These are phyloP conservation scores for Phaeosphaeriaceae sp. DNA, from an alignment of 2,329 filamentous ascomycete genomes.

Conservation along the genomic window DNA sequence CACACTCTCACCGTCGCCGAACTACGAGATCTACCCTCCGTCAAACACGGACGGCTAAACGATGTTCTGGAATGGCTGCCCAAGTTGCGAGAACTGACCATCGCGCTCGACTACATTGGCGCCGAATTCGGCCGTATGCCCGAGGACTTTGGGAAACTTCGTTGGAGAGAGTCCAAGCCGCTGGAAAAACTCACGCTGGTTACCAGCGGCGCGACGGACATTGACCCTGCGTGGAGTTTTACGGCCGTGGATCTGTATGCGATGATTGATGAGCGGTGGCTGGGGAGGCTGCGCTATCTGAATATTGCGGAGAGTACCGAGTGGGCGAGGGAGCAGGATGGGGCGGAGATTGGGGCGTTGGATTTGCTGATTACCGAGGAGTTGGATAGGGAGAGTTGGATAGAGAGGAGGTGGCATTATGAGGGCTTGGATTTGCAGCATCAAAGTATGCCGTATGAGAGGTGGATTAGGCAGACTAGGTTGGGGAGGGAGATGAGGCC, in stretches of 20 bases:
- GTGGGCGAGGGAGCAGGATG: conserved; percentile 46
- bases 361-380: conserved; percentile 47
- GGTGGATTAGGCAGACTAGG: conserved; percentile 26
- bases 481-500: conserved; percentile 33
- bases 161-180: conserved; percentile 36
- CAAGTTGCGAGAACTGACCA: conserved; percentile 46
- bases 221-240: conserved; percentile 46
- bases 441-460: conserved; percentile 24
- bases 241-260: conserved; percentile 51
- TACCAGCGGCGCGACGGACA: conserved; percentile 42
- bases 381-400: conserved; percentile 48
- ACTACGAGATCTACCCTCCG: conserved; percentile 50
- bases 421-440: conserved; percentile 11
- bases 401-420: conserved; percentile 44
- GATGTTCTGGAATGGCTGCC: conserved; percentile 50
- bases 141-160: conserved; percentile 6
- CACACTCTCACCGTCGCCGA: conserved; percentile 45
- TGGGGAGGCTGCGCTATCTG: conserved; percentile 50
- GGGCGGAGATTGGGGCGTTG: conserved; percentile 48
- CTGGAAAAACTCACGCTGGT: conserved; percentile 50
- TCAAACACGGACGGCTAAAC: conserved; percentile 50
- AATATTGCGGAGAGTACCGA: conserved; percentile 47
- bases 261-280: conserved; percentile 49
- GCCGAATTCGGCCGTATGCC: conserved; percentile 45
- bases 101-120: conserved; percentile 57